A percentile compares a stretch with the other conserved stretches of the same genome.
phyloP scores from a whole-genome alignment of 257 asterid species.

The Solanum pinnatisectum region DNA sequence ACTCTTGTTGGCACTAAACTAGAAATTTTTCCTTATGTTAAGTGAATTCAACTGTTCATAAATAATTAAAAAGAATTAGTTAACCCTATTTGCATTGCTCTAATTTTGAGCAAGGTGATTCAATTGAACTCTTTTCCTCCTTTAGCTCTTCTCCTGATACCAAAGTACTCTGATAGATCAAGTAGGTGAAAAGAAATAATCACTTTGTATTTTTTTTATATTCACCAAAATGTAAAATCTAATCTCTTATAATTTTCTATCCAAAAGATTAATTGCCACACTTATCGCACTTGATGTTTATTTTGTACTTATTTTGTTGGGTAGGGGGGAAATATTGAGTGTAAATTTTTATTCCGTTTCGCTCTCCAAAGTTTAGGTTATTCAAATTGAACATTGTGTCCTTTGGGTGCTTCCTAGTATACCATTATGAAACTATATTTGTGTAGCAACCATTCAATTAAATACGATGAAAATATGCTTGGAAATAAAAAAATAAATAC shows the following conservation, averaged over 20 bases:
- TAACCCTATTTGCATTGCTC: too few species aligned
- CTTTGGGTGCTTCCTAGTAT: neutral
- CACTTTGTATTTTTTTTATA: neutral
- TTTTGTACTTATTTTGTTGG: neutral
- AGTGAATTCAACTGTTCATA: too few species aligned
- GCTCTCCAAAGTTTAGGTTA: neutral
- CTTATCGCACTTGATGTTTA: neutral
- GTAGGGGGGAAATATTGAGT: neutral
- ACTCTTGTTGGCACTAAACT: too few species aligned
- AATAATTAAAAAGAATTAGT: too few species aligned
- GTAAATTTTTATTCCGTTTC: neutral
- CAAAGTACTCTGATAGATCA: too few species aligned
- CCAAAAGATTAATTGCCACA: neutral
- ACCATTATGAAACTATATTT: neutral
- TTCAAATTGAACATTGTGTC: neutral
- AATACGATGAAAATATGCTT: neutral
- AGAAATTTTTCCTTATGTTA: too few species aligned
- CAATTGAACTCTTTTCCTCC: neutral
- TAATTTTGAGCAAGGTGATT: neutral
- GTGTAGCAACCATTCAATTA: neutral
- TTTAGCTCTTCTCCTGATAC: neutral
- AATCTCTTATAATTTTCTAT: neutral
- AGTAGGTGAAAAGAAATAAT: too few species aligned
- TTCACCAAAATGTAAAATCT: neutral
- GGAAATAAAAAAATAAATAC: neutral